phyloP scores from a whole-genome alignment of 1,139 yeast species.

The Sugiyamaella novakii region DNA sequence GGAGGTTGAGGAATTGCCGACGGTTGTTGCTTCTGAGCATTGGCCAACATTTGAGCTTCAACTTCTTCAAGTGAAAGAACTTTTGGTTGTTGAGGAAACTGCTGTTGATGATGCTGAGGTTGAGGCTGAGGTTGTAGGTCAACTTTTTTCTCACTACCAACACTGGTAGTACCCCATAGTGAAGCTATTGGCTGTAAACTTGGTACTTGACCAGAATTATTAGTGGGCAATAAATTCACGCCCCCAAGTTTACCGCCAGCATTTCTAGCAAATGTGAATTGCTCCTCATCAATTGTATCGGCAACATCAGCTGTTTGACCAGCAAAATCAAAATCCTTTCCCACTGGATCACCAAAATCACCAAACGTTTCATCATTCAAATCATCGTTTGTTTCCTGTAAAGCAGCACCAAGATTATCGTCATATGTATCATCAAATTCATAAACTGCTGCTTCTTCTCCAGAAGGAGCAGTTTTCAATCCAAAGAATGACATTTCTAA shows the following conservation, averaged over 20 bases:
- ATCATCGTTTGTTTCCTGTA: conserved; percentile 75
- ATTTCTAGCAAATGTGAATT: conserved; percentile 34
- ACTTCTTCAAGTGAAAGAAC: conserved; percentile 71
- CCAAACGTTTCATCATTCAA: conserved; percentile 91
- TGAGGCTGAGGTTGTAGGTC: conserved; percentile 27
- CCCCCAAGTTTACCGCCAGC: conserved; percentile 17
- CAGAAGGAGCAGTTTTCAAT: conserved; percentile 37
- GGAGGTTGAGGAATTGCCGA: conserved; percentile 16
- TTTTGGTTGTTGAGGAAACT: conserved; percentile 28
- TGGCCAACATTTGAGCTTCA: conserved; percentile 65
- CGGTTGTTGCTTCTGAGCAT: conserved; percentile 3
- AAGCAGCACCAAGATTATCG: conserved; percentile 65
- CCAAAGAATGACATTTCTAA: conserved; percentile 46
- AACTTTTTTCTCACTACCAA: conserved; percentile 4
- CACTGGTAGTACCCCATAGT: conserved; percentile 52
- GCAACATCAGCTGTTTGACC: conserved; percentile 45
- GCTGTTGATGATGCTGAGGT: conserved; percentile 29
- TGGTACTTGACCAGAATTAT: conserved; percentile 40
- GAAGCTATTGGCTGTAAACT: conserved; percentile 65
- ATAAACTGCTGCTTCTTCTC: conserved; percentile 41
- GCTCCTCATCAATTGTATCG: conserved; percentile 41
- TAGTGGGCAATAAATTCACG: conserved; percentile 19
- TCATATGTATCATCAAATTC: conserved; percentile 87
- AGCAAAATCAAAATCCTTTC: conserved; percentile 78
- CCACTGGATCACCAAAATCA: conserved; percentile 47